Evolutionary conservation across 176 grass and related monocot species (phyloP), one percentile per base, ranked within the genome.

Genomic region (Cenchrus purpureus): DNA sequence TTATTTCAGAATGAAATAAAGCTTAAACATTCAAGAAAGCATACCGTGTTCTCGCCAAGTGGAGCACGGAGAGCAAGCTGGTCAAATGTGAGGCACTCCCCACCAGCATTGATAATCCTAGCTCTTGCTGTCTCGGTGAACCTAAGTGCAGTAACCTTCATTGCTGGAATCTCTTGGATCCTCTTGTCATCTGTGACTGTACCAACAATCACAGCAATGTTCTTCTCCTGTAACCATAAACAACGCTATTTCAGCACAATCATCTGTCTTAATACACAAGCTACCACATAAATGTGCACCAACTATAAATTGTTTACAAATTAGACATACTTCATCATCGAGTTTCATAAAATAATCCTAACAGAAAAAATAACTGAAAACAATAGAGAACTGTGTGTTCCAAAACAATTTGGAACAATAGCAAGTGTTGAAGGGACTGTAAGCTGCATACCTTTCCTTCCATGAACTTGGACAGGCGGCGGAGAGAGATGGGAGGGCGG

Each of bases 11-110:
- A 65, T 34, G 34, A 34, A 34, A 34, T 45, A 45, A 45, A 6
- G 9, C 9, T 46, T 7, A 20, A 68, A 37, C 6, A 57, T 2
- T 1, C 12, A 40, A 32, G 3, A 20, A 16, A 77, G 13, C 63
- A 91, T 97, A 97, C 94, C 80, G 89, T 97, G 83, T 94, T 93
- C 85, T 92, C 74, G 53, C 91, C 94, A 28, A 88, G 80, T 6
- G 94, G 94, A 34, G 94, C 83, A 9, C 91, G 87, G 40, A 97
- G 94, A 50, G 94, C 91, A 68, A 97, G 94, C 82, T 97, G 94
- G 76, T 97, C 94, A n/a, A 97, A 97, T 14, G 94, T 94, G 50
- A 94, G 86, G 89, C 94, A 97, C 85, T 97, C 91, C 17, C 94
- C 94, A 79, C 94, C 94, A 76, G 94, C 91, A 57, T 97, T 97